Evolutionary conservation across 805 yeast species (phyloP), one percentile per base, ranked within the genome.

Genomic region (Debaryomyces castellii): DNA sequence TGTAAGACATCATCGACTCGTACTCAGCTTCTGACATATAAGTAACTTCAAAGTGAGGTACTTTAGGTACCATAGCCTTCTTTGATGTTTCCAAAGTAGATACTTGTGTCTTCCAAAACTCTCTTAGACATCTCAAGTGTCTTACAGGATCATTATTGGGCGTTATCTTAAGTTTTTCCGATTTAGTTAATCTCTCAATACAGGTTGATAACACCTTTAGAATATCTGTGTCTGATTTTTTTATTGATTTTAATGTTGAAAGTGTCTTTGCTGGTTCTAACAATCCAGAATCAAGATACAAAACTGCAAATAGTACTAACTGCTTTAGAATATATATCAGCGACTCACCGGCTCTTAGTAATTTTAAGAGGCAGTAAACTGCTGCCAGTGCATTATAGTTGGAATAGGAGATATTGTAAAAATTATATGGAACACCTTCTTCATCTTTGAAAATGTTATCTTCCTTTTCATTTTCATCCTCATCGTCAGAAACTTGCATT

Each of bases 321-420:
- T 55, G 58, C 33, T 60, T 61, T 18, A 55, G 50, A 17, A 67
- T 57, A 40, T 46, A 56, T 6, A 49, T 28, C 1, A 64, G 62
- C 6, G 70, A 53, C 40, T 66, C 71, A 1, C 71, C 72, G 4
- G 43, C 43, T 16, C 53, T 39, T n/a, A 66, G 43, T 10, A 67
- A 51, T 28, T 44, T 39, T 3, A 54, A 30, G 4, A 59, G 25
- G 9, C 55, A 51, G 39, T 51, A 51, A 0, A 51, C 43, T 1
- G 69, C 53, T 2, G 51, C 39, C 3, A 52, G 24, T 4, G 42
- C 39, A 18, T 48, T 49, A 40, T 47, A 55, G 18, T 55, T 46
- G 2, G 46, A 36, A 2, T 45, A 23, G 6, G 51, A 41, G 1
- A 49, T 20, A 14, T 44, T 40, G 6, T 38, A 36, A 5, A 40